Conservation (phyloP, 192 early-diverging fungal species). For the Neocallimastix lanati region DNA sequence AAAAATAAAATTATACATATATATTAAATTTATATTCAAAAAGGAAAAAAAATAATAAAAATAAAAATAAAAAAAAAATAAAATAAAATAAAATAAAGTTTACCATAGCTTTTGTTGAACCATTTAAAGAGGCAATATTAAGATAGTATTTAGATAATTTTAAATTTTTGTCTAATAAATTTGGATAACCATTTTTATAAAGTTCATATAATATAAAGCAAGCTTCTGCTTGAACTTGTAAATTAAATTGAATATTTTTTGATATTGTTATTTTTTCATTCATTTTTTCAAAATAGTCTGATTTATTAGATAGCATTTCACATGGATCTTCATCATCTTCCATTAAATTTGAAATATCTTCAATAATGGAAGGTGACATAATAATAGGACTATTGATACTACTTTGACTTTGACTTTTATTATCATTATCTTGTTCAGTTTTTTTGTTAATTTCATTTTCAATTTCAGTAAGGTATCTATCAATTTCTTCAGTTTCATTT, state of each 20-base stretch:
- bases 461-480: background rate
- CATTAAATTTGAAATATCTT: background rate
- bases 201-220: background rate
- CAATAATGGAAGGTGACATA: background rate
- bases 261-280: background rate
- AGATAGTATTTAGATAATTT: background rate
- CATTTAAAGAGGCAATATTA: background rate
- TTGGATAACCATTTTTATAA: background rate
- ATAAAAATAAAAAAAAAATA: too few relatives aligned
- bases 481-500: background rate
- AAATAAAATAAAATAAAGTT: too few relatives aligned
- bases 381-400: background rate
- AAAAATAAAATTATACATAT: too few relatives aligned
- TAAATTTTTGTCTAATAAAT: background rate
- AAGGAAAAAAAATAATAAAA: too few relatives aligned
- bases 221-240: background rate
- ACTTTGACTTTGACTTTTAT: background rate
- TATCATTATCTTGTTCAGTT: background rate
- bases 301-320: background rate
- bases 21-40: too few relatives aligned
- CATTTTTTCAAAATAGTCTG: background rate
- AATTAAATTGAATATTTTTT: background rate
- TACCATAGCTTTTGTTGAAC: background rate
- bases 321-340: background rate
- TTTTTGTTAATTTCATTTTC: background rate